These are phyloP conservation scores for Gremmenia infestans DNA, from an alignment of 2,329 filamentous ascomycete genomes.

Conservation along the genomic window DNA sequence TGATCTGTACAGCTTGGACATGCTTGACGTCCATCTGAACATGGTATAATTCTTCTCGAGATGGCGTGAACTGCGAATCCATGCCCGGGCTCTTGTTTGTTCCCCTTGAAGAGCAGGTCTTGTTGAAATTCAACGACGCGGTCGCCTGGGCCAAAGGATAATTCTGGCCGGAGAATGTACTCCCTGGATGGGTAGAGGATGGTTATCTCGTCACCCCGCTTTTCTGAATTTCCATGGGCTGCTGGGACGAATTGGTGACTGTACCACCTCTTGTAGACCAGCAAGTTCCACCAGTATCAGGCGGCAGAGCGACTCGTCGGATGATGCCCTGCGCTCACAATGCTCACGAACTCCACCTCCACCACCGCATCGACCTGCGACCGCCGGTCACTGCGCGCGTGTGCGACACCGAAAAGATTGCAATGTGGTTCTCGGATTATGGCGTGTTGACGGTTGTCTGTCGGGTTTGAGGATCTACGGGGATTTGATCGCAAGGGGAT, in stretches of 20 bases:
- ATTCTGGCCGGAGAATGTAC: too few species aligned
- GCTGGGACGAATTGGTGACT: not conserved
- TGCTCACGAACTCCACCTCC: constrained; percentile 23
- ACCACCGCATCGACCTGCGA: constrained; percentile 29
- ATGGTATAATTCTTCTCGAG: constrained; percentile 61
- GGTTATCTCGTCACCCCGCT: not conserved
- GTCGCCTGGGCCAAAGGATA: not conserved
- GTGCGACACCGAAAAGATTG: constrained; percentile 33
- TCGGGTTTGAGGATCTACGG: not conserved
- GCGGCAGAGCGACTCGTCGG: constrained; percentile 11
- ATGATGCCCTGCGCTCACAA: constrained; percentile 12
- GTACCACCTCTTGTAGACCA: constrained; percentile 1
- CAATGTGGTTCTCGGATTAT: constrained; percentile 24
- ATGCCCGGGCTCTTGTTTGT: constrained; percentile 41
- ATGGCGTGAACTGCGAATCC: constrained; percentile 57
- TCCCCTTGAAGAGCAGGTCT: not conserved
- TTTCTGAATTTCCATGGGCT: constrained; percentile 1
- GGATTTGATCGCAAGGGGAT: not conserved
- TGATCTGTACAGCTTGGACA: constrained; percentile 57
- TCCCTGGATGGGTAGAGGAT: not conserved
- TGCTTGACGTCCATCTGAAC: constrained; percentile 68
- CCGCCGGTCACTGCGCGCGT: constrained; percentile 21
- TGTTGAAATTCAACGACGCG: not conserved
- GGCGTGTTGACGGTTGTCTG: not conserved
- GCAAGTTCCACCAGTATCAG: constrained; percentile 5